These are phyloP conservation scores for Takashimella tepidaria DNA, from an alignment of 1,284 basidiomycete genomes.

Conservation along the genomic window DNA sequence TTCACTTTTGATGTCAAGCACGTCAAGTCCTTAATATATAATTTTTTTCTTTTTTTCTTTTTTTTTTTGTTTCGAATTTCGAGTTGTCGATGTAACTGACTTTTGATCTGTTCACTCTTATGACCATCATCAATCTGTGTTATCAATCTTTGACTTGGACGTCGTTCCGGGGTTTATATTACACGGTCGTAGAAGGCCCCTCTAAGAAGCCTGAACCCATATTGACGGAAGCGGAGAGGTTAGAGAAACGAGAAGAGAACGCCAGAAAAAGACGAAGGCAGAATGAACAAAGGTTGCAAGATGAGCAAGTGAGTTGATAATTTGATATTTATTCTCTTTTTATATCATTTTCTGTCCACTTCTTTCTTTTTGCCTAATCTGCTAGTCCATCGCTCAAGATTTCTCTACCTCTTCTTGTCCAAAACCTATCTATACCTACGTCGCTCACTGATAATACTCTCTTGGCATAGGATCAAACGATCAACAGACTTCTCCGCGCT, in stretches of 20 bases:
- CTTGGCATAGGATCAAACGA: slow-evolving; percentile 66
- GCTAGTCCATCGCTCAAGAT: not conserved
- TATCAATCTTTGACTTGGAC: too few species aligned
- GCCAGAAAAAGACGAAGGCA: slow-evolving; percentile 78
- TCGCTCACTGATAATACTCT: slow-evolving; percentile 16
- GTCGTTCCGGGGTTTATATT: too few species aligned
- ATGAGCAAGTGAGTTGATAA: slow-evolving; percentile 66
- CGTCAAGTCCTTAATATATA: not conserved
- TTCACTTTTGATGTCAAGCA: not conserved
- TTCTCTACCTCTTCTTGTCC: not conserved
- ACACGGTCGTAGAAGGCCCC: slow-evolving; percentile 53
- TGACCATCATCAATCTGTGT: too few species aligned
- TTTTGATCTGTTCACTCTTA: too few species aligned
- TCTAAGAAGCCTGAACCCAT: slow-evolving; percentile 62
- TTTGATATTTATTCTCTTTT: too few species aligned
- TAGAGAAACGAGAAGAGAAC: slow-evolving; percentile 74
- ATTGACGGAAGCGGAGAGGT: slow-evolving; percentile 74
- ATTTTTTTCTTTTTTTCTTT: not conserved
- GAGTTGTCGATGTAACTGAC: too few species aligned
- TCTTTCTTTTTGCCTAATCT: slow-evolving; percentile 4
- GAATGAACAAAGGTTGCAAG: slow-evolving; percentile 82
- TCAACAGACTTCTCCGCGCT: slow-evolving; percentile 84
- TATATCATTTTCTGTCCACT: not conserved
- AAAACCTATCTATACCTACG: not conserved
- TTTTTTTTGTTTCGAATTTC: not conserved